Base-by-base conservation (phyloP, 139 green algal genomes). In the Chara braunii region DNA sequence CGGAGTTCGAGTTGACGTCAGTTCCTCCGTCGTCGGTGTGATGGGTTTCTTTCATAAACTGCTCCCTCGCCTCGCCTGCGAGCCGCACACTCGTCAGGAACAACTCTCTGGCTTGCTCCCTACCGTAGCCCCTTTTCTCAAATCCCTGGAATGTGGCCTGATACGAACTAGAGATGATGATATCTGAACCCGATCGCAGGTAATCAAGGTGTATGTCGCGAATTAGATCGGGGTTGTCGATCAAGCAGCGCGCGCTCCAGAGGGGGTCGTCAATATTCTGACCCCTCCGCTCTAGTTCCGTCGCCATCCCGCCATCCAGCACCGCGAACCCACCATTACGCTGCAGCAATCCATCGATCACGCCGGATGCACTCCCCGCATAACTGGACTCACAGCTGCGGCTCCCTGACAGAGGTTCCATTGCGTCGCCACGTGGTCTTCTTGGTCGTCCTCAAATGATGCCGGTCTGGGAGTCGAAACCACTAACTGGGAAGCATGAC, bases 111-210 rank as follows among this genome's bases (percentile, higher is more conserved):
- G 67, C 56, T 44, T 72, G 22, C 57, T 43, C 33, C 43, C 45
- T 30, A 22, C 26, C 23, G 7, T 64, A 9, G 29, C 67, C 67
- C 9, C 42, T 56, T 29, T 24, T 12, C 48, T 11, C 22, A 36
- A 75, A 75, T 22, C 58, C 67, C 40, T 75, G 7, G 33, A 72
- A 55, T 22, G 67, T 72, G 2, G 67, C 67, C 67, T 75, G 67
- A 26, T 75, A 75, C 9, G 65, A 75, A 5, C 43, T 43, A 24
- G 65, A 72, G 12, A 65, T 75, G 42, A n/a, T 28, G 2, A 75
- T 64, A 28, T 75, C 65, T 7, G 65, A 57, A 18, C 65, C 65
- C 30, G 65, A 57, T 14, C 57, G 32, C 12, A 75, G 44, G 34
- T 75, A 75, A 37, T 75, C 65, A 43, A 72, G 3, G 33, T 75